These are phyloP conservation scores for Lyophyllum semitale DNA, from an alignment of 768 basidiomycete species.

Conservation along the genomic window DNA sequence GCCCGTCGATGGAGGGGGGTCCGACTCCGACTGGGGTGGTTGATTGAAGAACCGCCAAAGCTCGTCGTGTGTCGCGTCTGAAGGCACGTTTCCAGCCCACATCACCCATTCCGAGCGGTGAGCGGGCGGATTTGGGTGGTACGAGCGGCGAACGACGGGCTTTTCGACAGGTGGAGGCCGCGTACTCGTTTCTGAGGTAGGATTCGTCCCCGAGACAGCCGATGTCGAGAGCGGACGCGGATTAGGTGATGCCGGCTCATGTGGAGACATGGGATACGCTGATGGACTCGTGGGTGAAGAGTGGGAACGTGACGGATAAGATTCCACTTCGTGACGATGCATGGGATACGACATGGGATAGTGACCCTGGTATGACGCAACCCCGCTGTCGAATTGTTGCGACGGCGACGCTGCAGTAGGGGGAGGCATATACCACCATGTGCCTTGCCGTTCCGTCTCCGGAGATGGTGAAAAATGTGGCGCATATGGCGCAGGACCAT, in stretches of 20 bases:
- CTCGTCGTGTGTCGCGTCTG: constrained; percentile 81
- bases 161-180: constrained; percentile 22
- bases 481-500: constrained; percentile 34
- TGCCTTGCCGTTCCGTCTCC: constrained; percentile 44
- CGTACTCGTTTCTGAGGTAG: constrained; percentile 6
- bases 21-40: constrained; percentile 10
- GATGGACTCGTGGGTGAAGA: constrained; percentile 21
- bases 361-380: constrained; percentile 30
- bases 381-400: constrained; percentile 25
- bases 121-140: constrained; percentile 71
- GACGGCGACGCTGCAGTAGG: constrained; percentile 18
- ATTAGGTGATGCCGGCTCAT: constrained; percentile 3
- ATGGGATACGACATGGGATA: constrained; percentile 32
- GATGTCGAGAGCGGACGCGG: constrained; percentile 1
- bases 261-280: constrained; percentile 12
- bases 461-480: constrained; percentile 31
- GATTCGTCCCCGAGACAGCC: constrained; percentile 11
- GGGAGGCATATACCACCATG: constrained; percentile 55
- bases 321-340: constrained; percentile 26
- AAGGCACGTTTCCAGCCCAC: constrained; percentile 94
- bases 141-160: constrained; percentile 47
- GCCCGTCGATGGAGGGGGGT: constrained; percentile 38
- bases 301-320: constrained; percentile 14
- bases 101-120: constrained; percentile 91
- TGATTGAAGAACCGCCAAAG: constrained; percentile 81